Conservation (phyloP, 2,329 filamentous ascomycete species). For the Dactylonectria estremocensis region DNA sequence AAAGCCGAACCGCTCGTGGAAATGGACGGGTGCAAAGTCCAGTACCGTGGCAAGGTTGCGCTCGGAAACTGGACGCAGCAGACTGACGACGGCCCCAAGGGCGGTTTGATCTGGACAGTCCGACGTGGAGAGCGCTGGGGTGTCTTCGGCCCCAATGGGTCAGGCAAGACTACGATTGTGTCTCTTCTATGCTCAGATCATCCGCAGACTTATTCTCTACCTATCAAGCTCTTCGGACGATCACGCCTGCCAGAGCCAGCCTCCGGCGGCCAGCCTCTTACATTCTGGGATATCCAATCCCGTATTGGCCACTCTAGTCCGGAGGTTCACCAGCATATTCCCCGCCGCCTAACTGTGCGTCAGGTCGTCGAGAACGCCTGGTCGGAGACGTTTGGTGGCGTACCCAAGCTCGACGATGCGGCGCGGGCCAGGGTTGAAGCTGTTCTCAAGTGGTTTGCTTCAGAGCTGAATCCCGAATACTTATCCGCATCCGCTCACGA, state of each 20-base stretch:
- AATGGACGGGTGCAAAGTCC: conserved; percentile 87
- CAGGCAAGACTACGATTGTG: conserved; percentile 94
- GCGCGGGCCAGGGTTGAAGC: conserved; percentile 76
- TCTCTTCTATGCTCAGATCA: conserved; percentile 96
- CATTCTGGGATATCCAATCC: conserved; percentile 92
- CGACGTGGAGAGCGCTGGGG: conserved; percentile 90
- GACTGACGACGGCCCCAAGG: conserved; percentile 61
- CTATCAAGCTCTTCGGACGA: conserved; percentile 88
- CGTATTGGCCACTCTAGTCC: conserved; percentile 94
- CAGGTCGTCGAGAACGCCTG: conserved; percentile 88
- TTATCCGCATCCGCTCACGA: conserved; percentile 40
- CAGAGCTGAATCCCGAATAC: conserved; percentile 77
- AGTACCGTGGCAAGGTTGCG: conserved; percentile 83
- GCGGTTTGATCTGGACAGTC: conserved; percentile 87
- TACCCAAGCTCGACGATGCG: conserved; percentile 73
- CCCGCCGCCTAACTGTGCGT: conserved; percentile 80
- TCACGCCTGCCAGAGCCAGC: conserved; percentile 83
- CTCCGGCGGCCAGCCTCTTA: conserved; percentile 78
- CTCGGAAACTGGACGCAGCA: conserved; percentile 85
- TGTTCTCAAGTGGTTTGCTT: conserved; percentile 82
- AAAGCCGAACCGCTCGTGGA: conserved; percentile 82
- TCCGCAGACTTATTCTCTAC: conserved; percentile 91
- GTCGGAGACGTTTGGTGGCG: conserved; percentile 87
- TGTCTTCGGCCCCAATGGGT: conserved; percentile 93
- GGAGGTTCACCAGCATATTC: conserved; percentile 95